Base-by-base conservation (phyloP, 106 monocot genomes). In the Vanilla planifolia region DNA sequence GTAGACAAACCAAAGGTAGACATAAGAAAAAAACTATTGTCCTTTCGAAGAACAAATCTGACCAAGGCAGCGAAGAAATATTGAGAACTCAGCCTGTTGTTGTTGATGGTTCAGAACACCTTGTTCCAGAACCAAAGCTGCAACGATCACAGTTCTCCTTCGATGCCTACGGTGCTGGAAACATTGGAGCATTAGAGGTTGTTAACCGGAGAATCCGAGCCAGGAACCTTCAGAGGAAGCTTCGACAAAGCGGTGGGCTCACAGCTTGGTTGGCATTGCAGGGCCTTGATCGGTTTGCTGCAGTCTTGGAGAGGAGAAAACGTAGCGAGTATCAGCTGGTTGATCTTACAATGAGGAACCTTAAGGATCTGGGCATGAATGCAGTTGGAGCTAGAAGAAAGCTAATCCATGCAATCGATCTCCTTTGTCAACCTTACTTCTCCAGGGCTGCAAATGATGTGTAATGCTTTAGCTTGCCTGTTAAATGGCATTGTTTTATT, bases 381-480 rank as follows among this genome's bases (percentile, higher is more conserved):
- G 73, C 81, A 42, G 90, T 90, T 34, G 90, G 90, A 8, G 82
- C 79, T 9, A 75, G 90, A 67, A 85, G 90, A 65, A 90, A 90
- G 71, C 69, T 90, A 11, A 64, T 90, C 14, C 76, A 82, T 79
- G 81, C 81, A 29, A 79, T 90, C 56, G 81, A 82, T 35, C 11
- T 55, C 43, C 67, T 85, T 33, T 85, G 71, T 42, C 70, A 74
- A 22, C 82, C 82, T 21, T 63, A 80, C 53, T 60, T 39, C 33
- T 52, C 29, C 28, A 48, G 23, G 24, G 48, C 22, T 48, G 20
- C 19, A 7, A 0, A 23, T 20, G 22, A 23, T 20, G 24, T 20
- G 5, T 7, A 48, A 8, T n/a, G n/a, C n/a, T n/a, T n/a, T n/a
- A n/a, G n/a, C n/a, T n/a, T n/a, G n/a, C n/a, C n/a, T n/a, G n/a